phyloP scores from a whole-genome alignment of 2,329 filamentous ascomycete species.

The Trichocomaceae sp. region DNA sequence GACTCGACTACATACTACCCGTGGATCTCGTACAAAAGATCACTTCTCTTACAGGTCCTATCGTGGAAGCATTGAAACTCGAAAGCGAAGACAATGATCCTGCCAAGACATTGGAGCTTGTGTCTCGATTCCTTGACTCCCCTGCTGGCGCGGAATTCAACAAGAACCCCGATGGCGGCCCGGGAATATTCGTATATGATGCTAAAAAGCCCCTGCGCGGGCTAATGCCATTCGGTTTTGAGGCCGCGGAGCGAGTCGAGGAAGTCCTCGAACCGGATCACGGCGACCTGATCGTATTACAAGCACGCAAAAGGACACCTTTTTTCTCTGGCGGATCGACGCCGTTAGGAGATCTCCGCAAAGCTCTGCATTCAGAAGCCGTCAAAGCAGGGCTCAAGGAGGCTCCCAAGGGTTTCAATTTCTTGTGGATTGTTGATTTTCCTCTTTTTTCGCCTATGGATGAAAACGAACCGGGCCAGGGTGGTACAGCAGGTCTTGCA shows the following conservation, averaged over 20 bases:
- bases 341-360: constrained; percentile 64
- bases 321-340: constrained; percentile 69
- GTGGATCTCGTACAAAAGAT: constrained; percentile 67
- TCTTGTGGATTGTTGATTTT: constrained; percentile 84
- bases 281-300: constrained; percentile 74
- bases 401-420: constrained; percentile 51
- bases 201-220: constrained; percentile 66
- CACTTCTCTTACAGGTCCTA: constrained; percentile 58
- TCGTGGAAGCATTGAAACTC: constrained; percentile 69
- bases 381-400: constrained; percentile 56
- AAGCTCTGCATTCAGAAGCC: constrained; percentile 61
- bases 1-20: constrained; percentile 58
- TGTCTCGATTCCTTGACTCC: constrained; percentile 64
- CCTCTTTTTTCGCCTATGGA: constrained; percentile 77
- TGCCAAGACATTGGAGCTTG: constrained; percentile 53
- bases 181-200: constrained; percentile 72
- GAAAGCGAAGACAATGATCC: constrained; percentile 42
- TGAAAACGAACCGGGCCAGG: constrained; percentile 67
- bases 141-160: constrained; percentile 53
- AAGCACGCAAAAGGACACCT: constrained; percentile 62
- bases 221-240: constrained; percentile 69
- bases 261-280: constrained; percentile 51
- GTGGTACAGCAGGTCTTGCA: constrained; percentile 69
- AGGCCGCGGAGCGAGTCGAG: constrained; percentile 56
- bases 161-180: constrained; percentile 67